Evolutionary conservation across 768 basidiomycete genomes (phyloP).

Genomic region (Boletus subcaerulescens): DNA sequence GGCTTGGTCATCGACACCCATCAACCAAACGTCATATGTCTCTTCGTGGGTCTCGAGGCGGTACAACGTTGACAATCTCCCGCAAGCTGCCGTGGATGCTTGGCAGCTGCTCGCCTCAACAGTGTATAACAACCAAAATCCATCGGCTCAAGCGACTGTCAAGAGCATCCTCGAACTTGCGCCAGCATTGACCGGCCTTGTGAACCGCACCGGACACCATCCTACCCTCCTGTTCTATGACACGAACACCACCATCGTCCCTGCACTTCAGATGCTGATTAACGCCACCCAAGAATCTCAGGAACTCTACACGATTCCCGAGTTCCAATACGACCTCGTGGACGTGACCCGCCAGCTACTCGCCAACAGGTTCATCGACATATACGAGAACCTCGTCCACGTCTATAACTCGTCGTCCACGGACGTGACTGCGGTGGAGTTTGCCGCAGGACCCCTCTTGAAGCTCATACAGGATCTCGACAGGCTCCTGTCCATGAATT

Average conservation of each 20-base stretch:
- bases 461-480: conserved; percentile 35
- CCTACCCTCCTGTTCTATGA: conserved; percentile 37
- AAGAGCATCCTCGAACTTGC: conserved; percentile 39
- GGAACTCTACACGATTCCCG: conserved; percentile 23
- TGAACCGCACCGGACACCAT: conserved; percentile 31
- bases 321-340: conserved; percentile 40
- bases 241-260: conserved; percentile 58
- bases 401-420: conserved; percentile 26
- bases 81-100: conserved; percentile 27
- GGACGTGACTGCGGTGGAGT: conserved; percentile 18
- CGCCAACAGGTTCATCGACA: conserved; percentile 36
- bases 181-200: conserved; percentile 34
- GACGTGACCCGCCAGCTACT: conserved; percentile 40
- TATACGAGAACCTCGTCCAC: conserved; percentile 30
- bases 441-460: conserved; percentile 28
- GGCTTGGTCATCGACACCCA: conserved; percentile 36
- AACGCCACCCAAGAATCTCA: conserved; percentile 24
- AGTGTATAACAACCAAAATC: conserved; percentile 38
- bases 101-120: conserved; percentile 37
- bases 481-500: conserved; percentile 30
- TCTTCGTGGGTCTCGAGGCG: conserved; percentile 36
- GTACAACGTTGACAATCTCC: conserved; percentile 29
- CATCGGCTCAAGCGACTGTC: conserved; percentile 31
- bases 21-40: conserved; percentile 33
- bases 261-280: conserved; percentile 70